Percentiles rank a stretch among this genome's conserved stretches.
Conservation (phyloP, 2,329 filamentous ascomycete species). For the Dactylonectria macrodidyma region DNA sequence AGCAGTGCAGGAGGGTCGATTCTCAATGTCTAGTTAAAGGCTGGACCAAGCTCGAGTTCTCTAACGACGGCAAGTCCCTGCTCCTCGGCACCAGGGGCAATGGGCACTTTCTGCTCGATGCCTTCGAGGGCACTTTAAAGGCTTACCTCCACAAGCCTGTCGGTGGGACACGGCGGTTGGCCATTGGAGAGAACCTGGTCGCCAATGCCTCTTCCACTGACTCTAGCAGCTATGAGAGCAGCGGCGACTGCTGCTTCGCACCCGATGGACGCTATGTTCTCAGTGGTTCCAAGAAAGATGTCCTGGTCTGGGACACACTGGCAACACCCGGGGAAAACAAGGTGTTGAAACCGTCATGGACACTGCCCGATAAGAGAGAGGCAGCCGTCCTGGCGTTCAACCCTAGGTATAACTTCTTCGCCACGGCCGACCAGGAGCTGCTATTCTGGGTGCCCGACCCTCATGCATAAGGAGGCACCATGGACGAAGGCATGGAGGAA, state of each 20-base stretch:
- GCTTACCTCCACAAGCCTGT: conserved; percentile 77
- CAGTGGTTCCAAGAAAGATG: conserved; percentile 81
- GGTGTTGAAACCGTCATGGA: conserved; percentile 74
- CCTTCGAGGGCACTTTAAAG: conserved; percentile 86
- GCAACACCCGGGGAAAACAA: conserved; percentile 68
- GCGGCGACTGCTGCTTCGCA: conserved; percentile 88
- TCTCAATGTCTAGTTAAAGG: conserved; percentile 74
- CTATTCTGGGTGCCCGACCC: conserved; percentile 84
- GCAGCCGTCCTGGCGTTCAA: conserved; percentile 88
- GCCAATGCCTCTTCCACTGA: conserved; percentile 55
- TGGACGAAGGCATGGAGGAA: background rate
- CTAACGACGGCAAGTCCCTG: conserved; percentile 92
- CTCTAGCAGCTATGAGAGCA: conserved; percentile 64
- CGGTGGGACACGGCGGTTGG: conserved; percentile 67
- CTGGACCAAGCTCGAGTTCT: conserved; percentile 96
- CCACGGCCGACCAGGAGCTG: conserved; percentile 88
- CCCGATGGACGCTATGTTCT: conserved; percentile 92
- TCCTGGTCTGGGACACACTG: conserved; percentile 90
- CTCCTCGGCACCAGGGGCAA: conserved; percentile 86
- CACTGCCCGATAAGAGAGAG: conserved; percentile 76
- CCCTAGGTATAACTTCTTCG: conserved; percentile 91
- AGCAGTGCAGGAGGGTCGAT: conserved; percentile 64
- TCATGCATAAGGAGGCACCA: conserved; percentile 57
- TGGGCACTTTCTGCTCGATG: conserved; percentile 94
- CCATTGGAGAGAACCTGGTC: conserved; percentile 65